phyloP scores from a whole-genome alignment of 352 stramenopile species.

The Phytopythium vexans region DNA sequence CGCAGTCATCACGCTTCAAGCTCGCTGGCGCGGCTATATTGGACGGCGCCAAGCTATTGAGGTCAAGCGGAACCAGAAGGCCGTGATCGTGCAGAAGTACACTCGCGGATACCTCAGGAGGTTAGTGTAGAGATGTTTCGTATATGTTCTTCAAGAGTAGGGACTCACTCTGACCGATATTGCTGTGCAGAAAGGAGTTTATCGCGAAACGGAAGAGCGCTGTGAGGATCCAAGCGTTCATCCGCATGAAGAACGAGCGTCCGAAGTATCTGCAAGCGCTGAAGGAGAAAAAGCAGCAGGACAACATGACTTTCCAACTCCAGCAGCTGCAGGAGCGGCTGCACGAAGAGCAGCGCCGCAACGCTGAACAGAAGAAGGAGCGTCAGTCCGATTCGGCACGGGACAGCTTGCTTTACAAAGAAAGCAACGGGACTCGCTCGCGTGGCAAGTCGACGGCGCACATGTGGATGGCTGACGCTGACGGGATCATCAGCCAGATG shows the following conservation, averaged over 20 bases:
- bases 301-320: constrained; percentile 55
- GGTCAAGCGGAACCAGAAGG: constrained; percentile 54
- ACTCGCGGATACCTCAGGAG: constrained; percentile 58
- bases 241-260: constrained; percentile 59
- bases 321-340: constrained; percentile 55
- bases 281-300: constrained; percentile 51
- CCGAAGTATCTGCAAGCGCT: constrained; percentile 54
- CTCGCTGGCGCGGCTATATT: constrained; percentile 72
- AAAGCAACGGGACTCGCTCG: constrained; percentile 36
- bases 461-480: constrained; percentile 83
- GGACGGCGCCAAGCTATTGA: constrained; percentile 49
- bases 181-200: constrained; percentile 44
- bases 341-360: constrained; percentile 58
- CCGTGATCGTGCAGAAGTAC: constrained; percentile 65
- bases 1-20: constrained; percentile 61
- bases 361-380: constrained; percentile 52
- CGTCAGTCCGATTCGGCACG: constrained; percentile 30
- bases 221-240: constrained; percentile 57
- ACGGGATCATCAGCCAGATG: constrained; percentile 77
- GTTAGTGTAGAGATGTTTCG: constrained; percentile 8
- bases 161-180: too few relatives aligned
- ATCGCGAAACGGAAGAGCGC: constrained; percentile 43
- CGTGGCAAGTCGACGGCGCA: constrained; percentile 65
- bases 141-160: not conserved
- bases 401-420: constrained; percentile 39